A percentile compares a stretch with the other conserved stretches of the same genome.
These are phyloP conservation scores for Penicillium longicatenatum DNA, from an alignment of 495 filamentous ascomycete species.

Conservation along the genomic window DNA sequence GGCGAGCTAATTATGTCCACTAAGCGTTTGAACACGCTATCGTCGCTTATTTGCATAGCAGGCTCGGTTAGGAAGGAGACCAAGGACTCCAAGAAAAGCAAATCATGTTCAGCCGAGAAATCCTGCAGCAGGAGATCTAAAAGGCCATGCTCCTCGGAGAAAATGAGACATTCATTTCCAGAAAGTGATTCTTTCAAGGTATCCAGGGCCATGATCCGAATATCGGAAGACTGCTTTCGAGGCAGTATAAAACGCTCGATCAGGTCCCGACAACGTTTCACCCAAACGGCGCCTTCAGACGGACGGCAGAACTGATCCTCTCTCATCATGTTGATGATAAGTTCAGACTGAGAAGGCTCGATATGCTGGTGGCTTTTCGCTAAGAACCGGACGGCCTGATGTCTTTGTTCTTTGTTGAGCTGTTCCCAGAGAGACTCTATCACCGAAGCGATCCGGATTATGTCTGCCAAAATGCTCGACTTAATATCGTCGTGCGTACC, in stretches of 20 bases:
- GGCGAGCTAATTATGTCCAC: conserved; percentile 38
- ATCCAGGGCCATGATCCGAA: conserved; percentile 68
- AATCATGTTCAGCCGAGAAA: conserved; percentile 50
- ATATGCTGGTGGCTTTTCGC: conserved; percentile 42
- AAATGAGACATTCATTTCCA: conserved; percentile 42
- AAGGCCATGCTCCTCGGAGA: conserved; percentile 40
- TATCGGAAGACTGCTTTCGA: conserved; percentile 59
- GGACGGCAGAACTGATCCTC: conserved; percentile 64
- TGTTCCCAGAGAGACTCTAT: conserved; percentile 46
- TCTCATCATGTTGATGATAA: conserved; percentile 43
- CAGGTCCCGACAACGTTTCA: conserved; percentile 60
- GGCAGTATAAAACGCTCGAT: conserved; percentile 68
- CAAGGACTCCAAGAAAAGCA: conserved; percentile 51
- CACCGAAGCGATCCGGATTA: conserved; percentile 41
- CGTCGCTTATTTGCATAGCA: conserved; percentile 32
- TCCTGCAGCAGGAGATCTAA: conserved; percentile 43
- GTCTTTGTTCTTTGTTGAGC: conserved; percentile 40
- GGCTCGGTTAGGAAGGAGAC: conserved; percentile 46
- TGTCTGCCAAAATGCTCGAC: conserved; percentile 42
- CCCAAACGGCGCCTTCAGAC: conserved; percentile 63
- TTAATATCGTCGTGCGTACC: conserved; percentile 36
- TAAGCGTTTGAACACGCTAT: conserved; percentile 36
- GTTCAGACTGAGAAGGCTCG: conserved; percentile 45
- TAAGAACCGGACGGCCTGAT: conserved; percentile 40
- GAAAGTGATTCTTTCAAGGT: conserved; percentile 67